Base-by-base conservation (phyloP, 768 basidiomycete genomes). In the Xerocomellus amylosporus region DNA sequence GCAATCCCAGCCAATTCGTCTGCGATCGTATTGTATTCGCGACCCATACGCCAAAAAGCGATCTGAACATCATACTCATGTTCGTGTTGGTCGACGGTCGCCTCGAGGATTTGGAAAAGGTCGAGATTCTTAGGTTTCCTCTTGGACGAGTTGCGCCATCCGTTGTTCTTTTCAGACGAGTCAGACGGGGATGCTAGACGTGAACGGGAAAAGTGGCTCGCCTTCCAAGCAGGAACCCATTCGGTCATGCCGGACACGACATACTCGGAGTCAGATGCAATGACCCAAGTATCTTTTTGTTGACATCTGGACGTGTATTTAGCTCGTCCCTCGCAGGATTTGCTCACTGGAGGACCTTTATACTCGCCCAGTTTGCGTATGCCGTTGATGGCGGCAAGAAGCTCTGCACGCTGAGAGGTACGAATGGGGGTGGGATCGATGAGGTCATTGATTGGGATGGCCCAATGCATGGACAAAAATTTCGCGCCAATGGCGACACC, bases 401-500 rank as follows among this genome's bases (percentile, higher is more conserved):
- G 46, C 45, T 54, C 43, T 28, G 30, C 30, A 49, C 46, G 52
- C n/a, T 42, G 66, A 36, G 46, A 67, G 15, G 70, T 69, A 17
- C 63, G 40, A 5, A 44, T 39, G 8, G 53, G 33, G n/a, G 47
- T 28, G 0, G 57, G 46, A 43, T 65, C 67, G 22, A 66, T 41
- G 10, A 22, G 47, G 20, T 65, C 55, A 14, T 66, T 59, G 7
- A 69, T 58, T 19, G 63, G 50, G 14, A 64, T 53, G 12, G 57
- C 50, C 56, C 61, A 60, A 39, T 64, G 55, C 13, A 64, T 42
- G 24, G 37, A 24, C 17, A 38, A 30, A 26, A 5, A 5, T 8
- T 33, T 19, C 2, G 34, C 14, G 2, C 65, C 69, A 19, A 67
- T 58, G 28, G 64, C 56, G 13, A 67, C 49, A 6, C 64, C 66